A percentile compares a stretch with the other conserved stretches of the same genome.
These are phyloP conservation scores for Aspergillus saccharolyticus DNA, from an alignment of 495 filamentous ascomycete genomes.

Conservation along the genomic window DNA sequence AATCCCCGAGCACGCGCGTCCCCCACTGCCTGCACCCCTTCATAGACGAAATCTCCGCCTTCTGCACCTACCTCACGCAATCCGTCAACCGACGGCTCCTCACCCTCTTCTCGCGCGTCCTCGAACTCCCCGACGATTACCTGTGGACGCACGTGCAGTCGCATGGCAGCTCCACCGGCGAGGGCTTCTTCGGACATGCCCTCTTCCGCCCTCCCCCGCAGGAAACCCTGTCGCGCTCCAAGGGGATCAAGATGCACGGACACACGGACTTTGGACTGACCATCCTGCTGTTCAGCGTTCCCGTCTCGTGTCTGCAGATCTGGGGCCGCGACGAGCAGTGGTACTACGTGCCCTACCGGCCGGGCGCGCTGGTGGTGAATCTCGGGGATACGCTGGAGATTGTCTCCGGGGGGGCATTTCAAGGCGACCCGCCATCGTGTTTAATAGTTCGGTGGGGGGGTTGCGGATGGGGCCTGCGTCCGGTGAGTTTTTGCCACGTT, in stretches of 20 bases:
- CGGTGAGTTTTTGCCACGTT: conserved; percentile 14
- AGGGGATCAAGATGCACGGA: conserved; percentile 42
- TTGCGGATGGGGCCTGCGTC: conserved; percentile 30
- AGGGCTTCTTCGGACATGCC: conserved; percentile 45
- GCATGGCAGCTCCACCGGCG: conserved; percentile 37
- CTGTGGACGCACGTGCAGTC: conserved; percentile 44
- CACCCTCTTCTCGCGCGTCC: conserved; percentile 40
- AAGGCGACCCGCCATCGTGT: conserved; percentile 44
- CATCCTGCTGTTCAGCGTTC: conserved; percentile 41
- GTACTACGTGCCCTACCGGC: conserved; percentile 42
- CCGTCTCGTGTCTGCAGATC: conserved; percentile 40
- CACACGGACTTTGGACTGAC: conserved; percentile 43
- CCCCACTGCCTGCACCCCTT: conserved; percentile 39
- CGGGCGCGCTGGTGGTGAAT: conserved; percentile 42
- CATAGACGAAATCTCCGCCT: conserved; percentile 42
- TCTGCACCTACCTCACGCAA: conserved; percentile 40
- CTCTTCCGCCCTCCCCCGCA: conserved; percentile 39
- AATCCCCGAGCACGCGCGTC: conserved; percentile 24
- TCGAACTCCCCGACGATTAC: conserved; percentile 42
- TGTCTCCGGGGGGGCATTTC: conserved; percentile 43
- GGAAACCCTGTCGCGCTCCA: conserved; percentile 31
- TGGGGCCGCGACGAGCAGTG: conserved; percentile 38
- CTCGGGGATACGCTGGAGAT: conserved; percentile 45
- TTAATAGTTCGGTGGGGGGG: conserved; percentile 38
- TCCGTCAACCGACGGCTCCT: conserved; percentile 43